A percentile compares a stretch with the other conserved stretches of the same genome.
These are phyloP conservation scores for Rubia tinctorum DNA, from an alignment of 305 asterid species.

Conservation along the genomic window DNA sequence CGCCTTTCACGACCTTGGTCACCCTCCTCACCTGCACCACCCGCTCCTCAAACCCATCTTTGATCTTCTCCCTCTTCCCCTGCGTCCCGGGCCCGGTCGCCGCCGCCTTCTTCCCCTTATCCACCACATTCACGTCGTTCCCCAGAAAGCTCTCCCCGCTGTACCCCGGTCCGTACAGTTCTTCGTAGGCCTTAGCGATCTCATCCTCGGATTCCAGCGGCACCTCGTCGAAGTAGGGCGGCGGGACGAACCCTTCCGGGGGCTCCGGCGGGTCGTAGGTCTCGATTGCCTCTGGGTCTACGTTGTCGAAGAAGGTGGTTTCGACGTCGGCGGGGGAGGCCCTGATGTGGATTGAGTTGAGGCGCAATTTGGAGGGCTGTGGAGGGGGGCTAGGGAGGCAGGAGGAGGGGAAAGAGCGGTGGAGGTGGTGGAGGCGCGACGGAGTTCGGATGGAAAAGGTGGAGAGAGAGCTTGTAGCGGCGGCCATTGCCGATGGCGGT, in stretches of 20 bases:
- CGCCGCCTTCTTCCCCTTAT: slow-evolving; percentile 59
- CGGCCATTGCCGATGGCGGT: slow-evolving; percentile 28
- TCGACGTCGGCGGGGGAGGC: slow-evolving; percentile 38
- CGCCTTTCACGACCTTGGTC: slow-evolving; percentile 94
- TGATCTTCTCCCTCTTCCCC: slow-evolving; percentile 59
- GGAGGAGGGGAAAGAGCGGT: slow-evolving; percentile 19
- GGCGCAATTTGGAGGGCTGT: slow-evolving; percentile 26
- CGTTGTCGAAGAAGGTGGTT: slow-evolving; percentile 41
- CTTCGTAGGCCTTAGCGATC: slow-evolving; percentile 70
- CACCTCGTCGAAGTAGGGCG: slow-evolving; percentile 77
- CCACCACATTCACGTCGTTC: slow-evolving; percentile 67
- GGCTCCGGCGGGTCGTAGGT: slow-evolving; percentile 57
- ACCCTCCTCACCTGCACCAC: slow-evolving; percentile 94
- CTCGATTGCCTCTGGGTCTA: slow-evolving; percentile 48
- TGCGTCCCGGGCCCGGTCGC: slow-evolving; percentile 54
- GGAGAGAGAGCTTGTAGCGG: slow-evolving; percentile 35
- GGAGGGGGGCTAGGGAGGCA: slow-evolving; percentile 18
- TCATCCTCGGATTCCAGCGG: slow-evolving; percentile 76
- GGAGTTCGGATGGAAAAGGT: slow-evolving; percentile 37
- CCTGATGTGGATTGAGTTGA: slow-evolving; percentile 25
- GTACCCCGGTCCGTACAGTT: slow-evolving; percentile 72
- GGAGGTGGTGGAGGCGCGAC: slow-evolving; percentile 34
- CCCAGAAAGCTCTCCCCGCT: slow-evolving; percentile 75
- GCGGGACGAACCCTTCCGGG: slow-evolving; percentile 59
- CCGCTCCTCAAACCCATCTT: slow-evolving; percentile 93